Percentiles rank a stretch among this genome's conserved stretches.
Evolutionary conservation across 176 grass and related monocot genomes (phyloP).

Genomic region (Oryza australiensis): DNA sequence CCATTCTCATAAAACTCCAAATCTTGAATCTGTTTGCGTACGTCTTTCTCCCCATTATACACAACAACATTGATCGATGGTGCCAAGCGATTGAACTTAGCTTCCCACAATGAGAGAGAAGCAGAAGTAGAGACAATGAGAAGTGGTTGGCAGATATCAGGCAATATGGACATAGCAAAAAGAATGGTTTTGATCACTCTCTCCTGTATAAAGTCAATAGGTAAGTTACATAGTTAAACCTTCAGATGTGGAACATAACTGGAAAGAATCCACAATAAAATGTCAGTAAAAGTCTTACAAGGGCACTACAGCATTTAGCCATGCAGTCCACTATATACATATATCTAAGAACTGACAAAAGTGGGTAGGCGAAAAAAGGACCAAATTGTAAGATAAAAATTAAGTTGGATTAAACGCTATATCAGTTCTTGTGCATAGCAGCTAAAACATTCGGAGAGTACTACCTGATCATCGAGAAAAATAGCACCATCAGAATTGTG

Average conservation of each 20-base stretch:
- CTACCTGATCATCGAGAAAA: conserved; percentile 74
- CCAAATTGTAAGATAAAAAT: not conserved
- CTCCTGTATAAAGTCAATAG: conserved; percentile 49
- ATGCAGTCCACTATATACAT: not conserved
- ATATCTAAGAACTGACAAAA: conserved; percentile 9
- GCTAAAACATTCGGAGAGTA: conserved; percentile 30
- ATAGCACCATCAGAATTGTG: conserved; percentile 71
- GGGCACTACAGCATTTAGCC: conserved; percentile 10
- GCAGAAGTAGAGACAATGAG: conserved; percentile 61
- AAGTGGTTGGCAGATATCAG: conserved; percentile 60
- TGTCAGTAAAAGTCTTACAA: not conserved
- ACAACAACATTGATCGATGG: conserved; percentile 73
- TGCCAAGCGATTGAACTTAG: conserved; percentile 72
- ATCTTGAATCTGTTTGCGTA: conserved; percentile 68
- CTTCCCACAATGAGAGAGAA: conserved; percentile 78
- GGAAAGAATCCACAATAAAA: not conserved
- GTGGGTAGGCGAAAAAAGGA: conserved; percentile 11
- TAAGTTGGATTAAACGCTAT: not conserved
- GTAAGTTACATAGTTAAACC: conserved; percentile 24
- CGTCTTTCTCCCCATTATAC: conserved; percentile 67
- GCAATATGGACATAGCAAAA: conserved; percentile 59
- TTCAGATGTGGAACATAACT: conserved; percentile 1
- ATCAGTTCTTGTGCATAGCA: not conserved
- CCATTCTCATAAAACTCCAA: conserved; percentile 71
- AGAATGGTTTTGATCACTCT: conserved; percentile 81